Evolutionary conservation across 2,329 filamentous ascomycete genomes (phyloP).

Genomic region (Boeremia lycopersici): DNA sequence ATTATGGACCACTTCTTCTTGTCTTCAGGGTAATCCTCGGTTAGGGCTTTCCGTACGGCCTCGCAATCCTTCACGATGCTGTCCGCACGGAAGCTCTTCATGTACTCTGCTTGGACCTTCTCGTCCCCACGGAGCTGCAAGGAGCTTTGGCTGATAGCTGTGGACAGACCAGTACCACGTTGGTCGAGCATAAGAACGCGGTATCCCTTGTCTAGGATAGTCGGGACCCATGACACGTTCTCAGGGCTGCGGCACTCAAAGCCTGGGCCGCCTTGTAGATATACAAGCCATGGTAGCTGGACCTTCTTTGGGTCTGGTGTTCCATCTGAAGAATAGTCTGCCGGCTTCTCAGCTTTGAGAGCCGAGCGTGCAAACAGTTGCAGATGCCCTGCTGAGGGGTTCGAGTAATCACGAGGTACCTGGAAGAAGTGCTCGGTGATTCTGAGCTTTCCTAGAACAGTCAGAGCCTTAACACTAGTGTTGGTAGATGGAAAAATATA

Average conservation of each 20-base stretch:
- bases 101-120: constrained; percentile 75
- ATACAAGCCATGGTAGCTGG: constrained; percentile 68
- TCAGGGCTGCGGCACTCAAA: constrained; percentile 78
- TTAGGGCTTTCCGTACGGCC: constrained; percentile 78
- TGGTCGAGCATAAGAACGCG: constrained; percentile 87
- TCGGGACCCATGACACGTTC: constrained; percentile 71
- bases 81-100: constrained; percentile 86
- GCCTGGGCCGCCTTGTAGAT: constrained; percentile 85
- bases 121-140: constrained; percentile 68
- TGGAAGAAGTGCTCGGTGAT: constrained; percentile 86
- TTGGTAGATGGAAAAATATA: constrained; percentile 20
- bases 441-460: constrained; percentile 68
- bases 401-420: constrained; percentile 79
- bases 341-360: constrained; percentile 67
- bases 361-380: constrained; percentile 80
- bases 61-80: constrained; percentile 90
- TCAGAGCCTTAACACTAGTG: constrained; percentile 1
- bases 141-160: constrained; percentile 75
- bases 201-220: constrained; percentile 78
- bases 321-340: constrained; percentile 57
- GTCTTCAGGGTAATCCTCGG: constrained; percentile 68
- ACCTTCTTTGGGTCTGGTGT: constrained; percentile 55
- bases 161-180: constrained; percentile 84
- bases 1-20: constrained; percentile 83
- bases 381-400: constrained; percentile 65